Percentiles rank a stretch among this genome's conserved stretches.
These are phyloP conservation scores for Acacia melanoxylon DNA, from an alignment of 306 rosid species.

Conservation along the genomic window DNA sequence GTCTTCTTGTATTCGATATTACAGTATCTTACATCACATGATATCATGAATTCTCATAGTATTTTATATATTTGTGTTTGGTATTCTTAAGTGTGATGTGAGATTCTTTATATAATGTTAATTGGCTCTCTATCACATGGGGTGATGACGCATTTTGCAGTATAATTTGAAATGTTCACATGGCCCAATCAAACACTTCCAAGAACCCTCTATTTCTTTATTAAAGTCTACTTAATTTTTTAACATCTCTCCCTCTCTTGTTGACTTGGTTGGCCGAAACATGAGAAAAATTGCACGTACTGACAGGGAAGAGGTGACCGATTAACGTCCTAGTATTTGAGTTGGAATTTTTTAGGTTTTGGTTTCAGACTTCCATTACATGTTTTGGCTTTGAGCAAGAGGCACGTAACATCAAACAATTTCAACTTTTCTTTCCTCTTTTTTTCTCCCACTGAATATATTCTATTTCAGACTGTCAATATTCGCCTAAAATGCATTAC, in stretches of 20 bases:
- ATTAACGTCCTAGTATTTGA: background rate
- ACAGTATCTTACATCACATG: background rate
- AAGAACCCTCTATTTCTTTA: background rate
- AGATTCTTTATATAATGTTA: background rate
- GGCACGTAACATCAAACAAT: background rate
- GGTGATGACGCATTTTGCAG: constrained; percentile 1
- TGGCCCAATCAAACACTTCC: constrained; percentile 18
- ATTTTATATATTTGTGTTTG: background rate
- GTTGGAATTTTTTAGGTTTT: background rate
- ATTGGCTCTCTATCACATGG: background rate
- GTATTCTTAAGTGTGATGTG: background rate
- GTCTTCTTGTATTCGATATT: too few relatives aligned
- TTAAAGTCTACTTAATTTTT: background rate
- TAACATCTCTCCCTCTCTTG: background rate
- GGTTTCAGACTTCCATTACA: constrained; percentile 25
- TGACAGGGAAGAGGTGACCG: background rate
- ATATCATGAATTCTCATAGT: background rate
- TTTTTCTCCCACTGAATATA: background rate
- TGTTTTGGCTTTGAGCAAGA: background rate
- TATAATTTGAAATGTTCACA: constrained; percentile 22
- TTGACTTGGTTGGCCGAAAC: constrained; percentile 20
- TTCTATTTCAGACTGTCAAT: constrained; percentile 18
- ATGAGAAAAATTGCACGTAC: constrained; percentile 8
- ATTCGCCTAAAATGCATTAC: constrained; percentile 6
- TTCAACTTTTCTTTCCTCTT: background rate